Evolutionary conservation across 345 rosid species (phyloP).

Genomic region (Eucalyptus paniculata): DNA sequence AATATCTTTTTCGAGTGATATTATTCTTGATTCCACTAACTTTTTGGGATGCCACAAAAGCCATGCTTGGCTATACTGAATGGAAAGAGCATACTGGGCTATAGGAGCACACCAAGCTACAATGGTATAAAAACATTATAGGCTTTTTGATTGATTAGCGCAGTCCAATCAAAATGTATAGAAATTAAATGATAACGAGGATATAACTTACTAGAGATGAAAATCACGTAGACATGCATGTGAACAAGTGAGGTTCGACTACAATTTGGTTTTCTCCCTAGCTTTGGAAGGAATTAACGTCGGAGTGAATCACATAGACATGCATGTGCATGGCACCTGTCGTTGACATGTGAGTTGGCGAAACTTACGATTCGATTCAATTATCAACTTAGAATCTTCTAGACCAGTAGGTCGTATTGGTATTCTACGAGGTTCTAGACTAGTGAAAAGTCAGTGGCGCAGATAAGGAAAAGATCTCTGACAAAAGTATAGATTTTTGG

Average conservation of each 20-base stretch:
- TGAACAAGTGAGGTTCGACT: neutral
- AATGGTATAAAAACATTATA: neutral
- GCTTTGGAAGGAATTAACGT: neutral
- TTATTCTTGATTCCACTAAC: neutral
- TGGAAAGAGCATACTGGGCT: neutral
- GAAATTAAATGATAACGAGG: too few relatives aligned
- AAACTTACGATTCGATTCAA: too few relatives aligned
- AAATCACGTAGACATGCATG: neutral
- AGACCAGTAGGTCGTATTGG: too few relatives aligned
- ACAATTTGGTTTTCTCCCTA: neutral
- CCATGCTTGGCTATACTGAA: neutral
- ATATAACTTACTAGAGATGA: too few relatives aligned
- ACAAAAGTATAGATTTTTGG: too few relatives aligned
- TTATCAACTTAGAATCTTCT: too few relatives aligned
- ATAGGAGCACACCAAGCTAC: neutral
- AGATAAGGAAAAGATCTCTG: too few relatives aligned
- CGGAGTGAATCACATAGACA: neutral
- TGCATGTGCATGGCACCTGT: too few relatives aligned
- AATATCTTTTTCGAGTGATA: neutral
- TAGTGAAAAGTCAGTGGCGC: too few relatives aligned
- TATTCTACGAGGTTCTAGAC: too few relatives aligned
- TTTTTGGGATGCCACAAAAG: neutral
- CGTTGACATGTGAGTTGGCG: too few relatives aligned
- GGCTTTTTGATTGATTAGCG: neutral
- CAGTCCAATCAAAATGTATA: rapidly evolving